These are phyloP conservation scores for Elsinoe batatas DNA, from an alignment of 2,329 filamentous ascomycete species.

Conservation along the genomic window DNA sequence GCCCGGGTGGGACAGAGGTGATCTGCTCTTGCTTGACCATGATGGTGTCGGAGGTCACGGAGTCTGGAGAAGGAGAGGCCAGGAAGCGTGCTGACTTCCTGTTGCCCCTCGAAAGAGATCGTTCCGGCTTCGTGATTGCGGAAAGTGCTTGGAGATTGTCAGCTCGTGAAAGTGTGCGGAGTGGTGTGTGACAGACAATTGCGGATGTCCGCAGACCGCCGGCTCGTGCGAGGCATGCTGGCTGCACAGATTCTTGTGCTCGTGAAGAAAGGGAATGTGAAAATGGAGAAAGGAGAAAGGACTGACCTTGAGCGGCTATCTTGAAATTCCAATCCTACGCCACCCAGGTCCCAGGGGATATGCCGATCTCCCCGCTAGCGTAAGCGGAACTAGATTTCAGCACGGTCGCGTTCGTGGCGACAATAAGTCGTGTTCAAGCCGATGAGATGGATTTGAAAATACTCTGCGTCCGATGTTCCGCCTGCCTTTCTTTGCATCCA, in stretches of 20 bases:
- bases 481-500: too few species aligned
- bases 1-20: not conserved
- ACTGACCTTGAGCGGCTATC: conserved; percentile 3
- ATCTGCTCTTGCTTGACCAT: not conserved
- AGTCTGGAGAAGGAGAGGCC: conserved; percentile 2
- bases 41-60: not conserved
- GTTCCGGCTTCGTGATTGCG: not conserved
- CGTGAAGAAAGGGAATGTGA: not conserved
- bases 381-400: conserved; percentile 1
- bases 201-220: not conserved
- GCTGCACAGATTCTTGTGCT: not conserved
- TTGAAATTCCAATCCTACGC: conserved; percentile 9
- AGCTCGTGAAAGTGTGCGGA: not conserved
- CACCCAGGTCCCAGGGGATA: conserved; percentile 6
- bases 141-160: not conserved
- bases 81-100: not conserved
- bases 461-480: not conserved
- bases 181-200: not conserved
- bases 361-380: conserved; percentile 8
- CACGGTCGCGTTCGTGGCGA: conserved; percentile 2
- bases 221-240: conserved; percentile 1
- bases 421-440: not conserved
- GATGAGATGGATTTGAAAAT: not conserved
- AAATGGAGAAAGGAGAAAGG: not conserved
- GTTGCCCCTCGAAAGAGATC: not conserved